Base-by-base conservation (phyloP, 2,329 filamentous ascomycete genomes). In the Teratosphaeriaceae sp. region DNA sequence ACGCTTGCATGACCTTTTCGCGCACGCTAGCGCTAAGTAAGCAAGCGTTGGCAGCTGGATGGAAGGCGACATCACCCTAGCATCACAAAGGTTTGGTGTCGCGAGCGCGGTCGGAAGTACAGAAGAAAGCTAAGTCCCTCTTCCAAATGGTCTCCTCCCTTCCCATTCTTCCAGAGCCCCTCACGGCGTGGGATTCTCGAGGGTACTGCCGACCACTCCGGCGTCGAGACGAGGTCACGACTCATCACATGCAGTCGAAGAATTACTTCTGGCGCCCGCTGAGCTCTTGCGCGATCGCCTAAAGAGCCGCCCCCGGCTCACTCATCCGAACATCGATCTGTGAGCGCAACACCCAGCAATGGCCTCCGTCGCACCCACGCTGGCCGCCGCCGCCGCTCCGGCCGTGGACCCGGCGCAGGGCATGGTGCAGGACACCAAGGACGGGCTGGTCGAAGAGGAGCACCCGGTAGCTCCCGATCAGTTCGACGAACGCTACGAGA, bases 401-500 rank as follows among this genome's bases (percentile, higher is more conserved):
- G 60, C 55, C 31, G 58, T 59, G 39, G 62, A 65, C 36, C 53
- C 59, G 2, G 45, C 46, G 15, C 58, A 61, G 49, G 59, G 59
- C 36, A 49, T 50, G 26, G 45, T 55, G 12, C 47, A 52, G 36
- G 38, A 50, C 20, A 21, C 33, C 4, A 38, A 52, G 11, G 54
- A 56, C 18, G 51, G 47, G 3, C 38, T 49, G 20, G 34, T 57
- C 4, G 50, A 55, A 30, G 51, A 59, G 27, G 59, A 65, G 33
- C 67, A 60, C 26, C 69, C 69, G 3, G 60, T 72, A 15, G 72
- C 72, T 16, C 74, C 74, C 2, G 74, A 78, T 51, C 72, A 76
- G 51, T 74, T 76, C 51, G 74, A 78, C 44, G 66, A 69, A 22
- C 64, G 61, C 46, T 76, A 69, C 50, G 67, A 71, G 51, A 78